A percentile compares a stretch with the other conserved stretches of the same genome.
Evolutionary conservation across 345 rosid genomes (phyloP).

Genomic region (Litchi chinensis): DNA sequence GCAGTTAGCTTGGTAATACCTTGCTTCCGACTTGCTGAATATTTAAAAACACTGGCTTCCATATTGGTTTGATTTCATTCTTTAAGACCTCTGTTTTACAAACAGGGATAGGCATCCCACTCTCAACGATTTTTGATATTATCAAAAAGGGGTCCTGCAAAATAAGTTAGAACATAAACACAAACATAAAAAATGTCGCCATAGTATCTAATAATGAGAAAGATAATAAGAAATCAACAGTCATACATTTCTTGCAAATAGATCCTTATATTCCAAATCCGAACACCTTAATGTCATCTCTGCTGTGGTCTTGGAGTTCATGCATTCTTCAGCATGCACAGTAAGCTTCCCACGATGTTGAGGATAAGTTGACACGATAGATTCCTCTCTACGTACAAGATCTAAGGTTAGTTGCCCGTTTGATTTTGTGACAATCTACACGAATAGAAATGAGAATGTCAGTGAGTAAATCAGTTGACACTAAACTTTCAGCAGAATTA

Average conservation of each 20-base stretch:
- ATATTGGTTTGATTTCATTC: slow-evolving; percentile 66
- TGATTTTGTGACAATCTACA: slow-evolving; percentile 59
- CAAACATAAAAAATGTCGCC: slow-evolving; percentile 16
- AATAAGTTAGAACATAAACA: slow-evolving; percentile 23
- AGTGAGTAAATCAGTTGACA: not conserved
- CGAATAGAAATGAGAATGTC: slow-evolving; percentile 7
- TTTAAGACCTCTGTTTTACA: slow-evolving; percentile 88
- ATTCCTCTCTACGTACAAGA: slow-evolving; percentile 59
- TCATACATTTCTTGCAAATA: slow-evolving; percentile 84
- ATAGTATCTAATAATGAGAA: slow-evolving; percentile 10
- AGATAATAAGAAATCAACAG: slow-evolving; percentile 14
- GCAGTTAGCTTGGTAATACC: slow-evolving; percentile 41
- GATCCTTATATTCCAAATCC: slow-evolving; percentile 76
- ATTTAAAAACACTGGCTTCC: slow-evolving; percentile 80
- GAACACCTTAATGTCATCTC: slow-evolving; percentile 80
- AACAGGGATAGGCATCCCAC: slow-evolving; percentile 63
- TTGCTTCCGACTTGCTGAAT: slow-evolving; percentile 90
- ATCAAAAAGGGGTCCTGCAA: slow-evolving; percentile 86
- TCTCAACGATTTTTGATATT: slow-evolving; percentile 77
- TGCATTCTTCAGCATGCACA: slow-evolving; percentile 84
- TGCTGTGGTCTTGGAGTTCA: slow-evolving; percentile 65
- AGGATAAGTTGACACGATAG: slow-evolving; percentile 35
- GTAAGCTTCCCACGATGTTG: slow-evolving; percentile 59
- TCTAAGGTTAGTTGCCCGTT: slow-evolving; percentile 52
- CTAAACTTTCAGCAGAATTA: not conserved